phyloP scores from a whole-genome alignment of 345 rosid species.

The Microthlaspi erraticum region DNA sequence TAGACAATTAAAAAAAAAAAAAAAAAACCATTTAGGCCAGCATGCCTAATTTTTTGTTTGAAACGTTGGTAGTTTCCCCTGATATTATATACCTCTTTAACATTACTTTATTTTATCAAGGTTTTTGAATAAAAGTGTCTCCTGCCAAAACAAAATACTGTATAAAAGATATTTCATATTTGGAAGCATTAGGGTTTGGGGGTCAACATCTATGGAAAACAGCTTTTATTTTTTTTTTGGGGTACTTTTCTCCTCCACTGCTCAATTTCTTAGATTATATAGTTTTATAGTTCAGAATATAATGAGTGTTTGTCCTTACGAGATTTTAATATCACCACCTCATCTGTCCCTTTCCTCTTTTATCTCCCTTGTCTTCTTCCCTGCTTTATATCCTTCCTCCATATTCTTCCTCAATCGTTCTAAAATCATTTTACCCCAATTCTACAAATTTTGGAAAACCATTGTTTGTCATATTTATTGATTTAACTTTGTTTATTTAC shows the following conservation, averaged over 20 bases:
- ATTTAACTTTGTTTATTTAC: too few relatives aligned
- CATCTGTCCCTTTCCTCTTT: slow-evolving; percentile 24
- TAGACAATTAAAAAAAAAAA: too few relatives aligned
- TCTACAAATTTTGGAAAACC: neutral
- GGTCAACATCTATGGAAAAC: slow-evolving; percentile 25
- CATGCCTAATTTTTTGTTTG: neutral
- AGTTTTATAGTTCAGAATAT: neutral
- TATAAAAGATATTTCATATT: neutral
- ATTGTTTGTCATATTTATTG: neutral
- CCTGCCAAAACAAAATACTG: neutral
- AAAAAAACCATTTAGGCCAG: too few relatives aligned
- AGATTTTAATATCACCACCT: slow-evolving; percentile 14
- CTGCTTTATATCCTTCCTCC: neutral
- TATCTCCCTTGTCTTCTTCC: slow-evolving; percentile 10
- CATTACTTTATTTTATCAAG: neutral
- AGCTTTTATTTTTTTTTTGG: slow-evolving; percentile 12
- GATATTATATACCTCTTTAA: neutral
- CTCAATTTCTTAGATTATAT: neutral
- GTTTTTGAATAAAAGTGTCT: neutral
- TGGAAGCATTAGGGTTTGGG: slow-evolving; percentile 16
- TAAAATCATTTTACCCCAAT: neutral
- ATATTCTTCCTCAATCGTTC: neutral
- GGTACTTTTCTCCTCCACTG: slow-evolving; percentile 3
- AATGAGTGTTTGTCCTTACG: neutral
- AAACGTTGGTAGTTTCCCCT: neutral